A percentile compares a stretch with the other conserved stretches of the same genome.
These are phyloP conservation scores for Aspergillus vadensis DNA, from an alignment of 2,329 filamentous ascomycete species.

Conservation along the genomic window DNA sequence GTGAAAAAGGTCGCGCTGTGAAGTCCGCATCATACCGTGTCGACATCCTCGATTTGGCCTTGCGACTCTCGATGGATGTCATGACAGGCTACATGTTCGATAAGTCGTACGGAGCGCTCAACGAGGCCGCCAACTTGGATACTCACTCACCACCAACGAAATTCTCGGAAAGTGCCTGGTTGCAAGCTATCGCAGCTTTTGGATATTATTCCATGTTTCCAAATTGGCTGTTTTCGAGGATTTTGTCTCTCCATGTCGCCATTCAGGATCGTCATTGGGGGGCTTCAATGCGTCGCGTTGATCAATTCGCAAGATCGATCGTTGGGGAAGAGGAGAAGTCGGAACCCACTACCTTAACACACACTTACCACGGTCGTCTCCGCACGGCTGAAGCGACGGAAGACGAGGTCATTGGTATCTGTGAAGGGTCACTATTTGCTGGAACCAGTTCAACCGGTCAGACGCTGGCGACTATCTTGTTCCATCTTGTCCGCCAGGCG, in stretches of 20 bases:
- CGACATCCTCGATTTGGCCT: neutral
- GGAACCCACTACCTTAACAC: neutral
- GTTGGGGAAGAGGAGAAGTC: neutral
- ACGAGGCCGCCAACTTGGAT: neutral
- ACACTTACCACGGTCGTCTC: constrained; percentile 6
- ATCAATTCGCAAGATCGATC: neutral
- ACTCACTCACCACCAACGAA: neutral
- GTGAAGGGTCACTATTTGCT: constrained; percentile 6
- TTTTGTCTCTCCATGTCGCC: neutral
- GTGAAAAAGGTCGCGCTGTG: neutral
- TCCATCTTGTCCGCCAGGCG: constrained; percentile 3
- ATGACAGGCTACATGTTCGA: constrained; percentile 9
- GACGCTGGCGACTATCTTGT: constrained; percentile 6
- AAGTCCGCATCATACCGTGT: neutral
- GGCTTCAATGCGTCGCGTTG: neutral
- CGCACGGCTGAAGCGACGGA: neutral
- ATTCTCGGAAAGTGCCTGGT: neutral
- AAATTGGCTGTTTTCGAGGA: neutral
- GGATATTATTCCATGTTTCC: neutral
- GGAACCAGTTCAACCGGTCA: constrained; percentile 5
- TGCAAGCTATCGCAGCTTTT: neutral
- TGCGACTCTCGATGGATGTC: constrained; percentile 4
- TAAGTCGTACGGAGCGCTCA: constrained; percentile 1
- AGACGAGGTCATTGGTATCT: neutral
- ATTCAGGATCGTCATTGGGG: neutral